Base-by-base conservation (phyloP, 371 early-diverging fungal species). In the Mortierella sp. region DNA sequence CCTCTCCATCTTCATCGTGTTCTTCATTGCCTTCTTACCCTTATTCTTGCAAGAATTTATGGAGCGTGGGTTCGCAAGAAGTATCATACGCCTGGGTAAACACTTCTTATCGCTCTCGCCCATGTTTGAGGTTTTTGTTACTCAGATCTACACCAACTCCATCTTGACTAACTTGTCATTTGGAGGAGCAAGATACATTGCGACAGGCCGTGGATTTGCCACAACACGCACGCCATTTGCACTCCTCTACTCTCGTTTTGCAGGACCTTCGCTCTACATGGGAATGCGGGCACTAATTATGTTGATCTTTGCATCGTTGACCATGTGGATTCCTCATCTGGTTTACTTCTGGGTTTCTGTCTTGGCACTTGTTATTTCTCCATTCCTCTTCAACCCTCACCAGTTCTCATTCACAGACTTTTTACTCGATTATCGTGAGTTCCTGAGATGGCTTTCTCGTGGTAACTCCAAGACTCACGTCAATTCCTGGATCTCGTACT, bases 191-290 rank as follows among this genome's bases (percentile, higher is more conserved):
- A 90, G 92, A 10, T 97, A 96, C 72, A 94, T 95, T 67, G 93
- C 92, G 31, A 94, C 96, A 0, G 97, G 97, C 0, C 93, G 97
- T 79, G 95, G 95, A n/a, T 94, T 97, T 75, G 95, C 96, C 5
- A 97, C 96, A 0, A 88, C 95, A 4, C 91, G 96, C 12, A 79
- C 91, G 13, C 89, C 93, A n/a, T 96, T 97, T 76, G 83, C 89
- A 2, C 80, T 88, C 4, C 87, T 96, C 26, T 96, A 92, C 66
- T 91, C 93, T 28, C 88, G 93, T 3, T 97, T 96, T 67, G 89
- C 95, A 0, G 89, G 89, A 26, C 88, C 94, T 9, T 91, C 93
- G 54, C 91, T 96, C 62, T 94, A 95, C 74, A 84, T 93, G 66
- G 96, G 95, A 51, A 87, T 93, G 60, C 86, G 93, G 2, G 79